phyloP scores from a whole-genome alignment of 768 basidiomycete genomes.

The Punctularia strigosozonata region DNA sequence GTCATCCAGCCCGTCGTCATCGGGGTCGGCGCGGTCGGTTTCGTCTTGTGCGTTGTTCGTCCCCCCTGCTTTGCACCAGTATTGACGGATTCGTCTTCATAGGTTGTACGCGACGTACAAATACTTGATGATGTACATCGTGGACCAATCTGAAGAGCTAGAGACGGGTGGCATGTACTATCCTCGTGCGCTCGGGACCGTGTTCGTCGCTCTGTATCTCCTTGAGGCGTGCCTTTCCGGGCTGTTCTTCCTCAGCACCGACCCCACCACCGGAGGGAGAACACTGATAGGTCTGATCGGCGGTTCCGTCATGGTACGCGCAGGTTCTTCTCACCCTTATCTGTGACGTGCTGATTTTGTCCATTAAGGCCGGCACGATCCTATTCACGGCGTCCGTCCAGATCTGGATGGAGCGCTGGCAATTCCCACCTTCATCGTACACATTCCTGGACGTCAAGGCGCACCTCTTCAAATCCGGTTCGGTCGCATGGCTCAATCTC shows the following conservation, averaged over 20 bases:
- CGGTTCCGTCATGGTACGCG: slow-evolving; percentile 69
- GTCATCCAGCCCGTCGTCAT: slow-evolving; percentile 92
- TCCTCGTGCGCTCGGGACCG: slow-evolving; percentile 85
- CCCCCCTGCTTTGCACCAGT: too few species aligned
- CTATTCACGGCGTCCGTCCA: not conserved
- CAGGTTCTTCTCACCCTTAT: too few species aligned
- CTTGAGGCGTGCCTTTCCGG: slow-evolving; percentile 77
- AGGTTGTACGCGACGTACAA: slow-evolving; percentile 82
- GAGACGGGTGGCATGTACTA: slow-evolving; percentile 95
- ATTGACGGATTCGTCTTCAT: too few species aligned
- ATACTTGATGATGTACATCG: slow-evolving; percentile 31
- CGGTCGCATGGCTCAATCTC: slow-evolving; percentile 63
- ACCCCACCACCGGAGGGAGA: too few species aligned
- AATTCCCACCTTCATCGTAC: slow-evolving; percentile 53
- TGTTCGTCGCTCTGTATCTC: slow-evolving; percentile 91
- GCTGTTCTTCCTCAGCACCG: slow-evolving; percentile 92
- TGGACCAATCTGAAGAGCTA: slow-evolving; percentile 50
- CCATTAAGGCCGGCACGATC: slow-evolving; percentile 52
- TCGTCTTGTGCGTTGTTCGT: too few species aligned
- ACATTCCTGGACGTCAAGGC: slow-evolving; percentile 52
- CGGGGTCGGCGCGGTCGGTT: slow-evolving; percentile 72
- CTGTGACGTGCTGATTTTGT: slow-evolving; percentile 60
- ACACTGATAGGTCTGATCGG: slow-evolving; percentile 51
- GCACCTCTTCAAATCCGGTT: too few species aligned
- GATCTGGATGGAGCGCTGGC: not conserved